Percentiles rank a stretch among this genome's conserved stretches.
Conservation (phyloP, 2,329 filamentous ascomycete genomes). For the Alternaria alternata region DNA sequence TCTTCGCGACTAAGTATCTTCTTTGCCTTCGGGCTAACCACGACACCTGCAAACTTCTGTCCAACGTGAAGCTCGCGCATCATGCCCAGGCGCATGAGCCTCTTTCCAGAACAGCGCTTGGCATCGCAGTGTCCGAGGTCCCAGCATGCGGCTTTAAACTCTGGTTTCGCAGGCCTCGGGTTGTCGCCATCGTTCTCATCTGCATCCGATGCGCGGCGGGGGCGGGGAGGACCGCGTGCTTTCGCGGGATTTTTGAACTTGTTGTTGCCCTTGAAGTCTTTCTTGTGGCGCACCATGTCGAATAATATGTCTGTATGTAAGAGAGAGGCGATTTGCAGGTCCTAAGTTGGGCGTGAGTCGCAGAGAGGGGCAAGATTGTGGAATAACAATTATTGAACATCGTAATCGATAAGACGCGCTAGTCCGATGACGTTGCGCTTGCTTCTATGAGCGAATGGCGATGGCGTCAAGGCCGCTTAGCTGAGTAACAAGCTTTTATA, state of each 20-base stretch:
- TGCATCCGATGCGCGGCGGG: constrained; percentile 34
- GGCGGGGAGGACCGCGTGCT: constrained; percentile 62
- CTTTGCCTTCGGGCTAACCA: constrained; percentile 96
- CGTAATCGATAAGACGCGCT: constrained; percentile 33
- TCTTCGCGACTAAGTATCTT: constrained; percentile 84
- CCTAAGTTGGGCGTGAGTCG: constrained; percentile 6
- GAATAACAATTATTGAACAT: constrained; percentile 18
- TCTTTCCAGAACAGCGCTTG: constrained; percentile 94
- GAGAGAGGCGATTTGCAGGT: background rate
- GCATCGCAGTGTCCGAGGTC: constrained; percentile 97
- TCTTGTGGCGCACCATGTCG: constrained; percentile 93
- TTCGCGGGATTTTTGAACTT: constrained; percentile 68
- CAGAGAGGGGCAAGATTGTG: constrained; percentile 27
- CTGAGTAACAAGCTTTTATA: background rate
- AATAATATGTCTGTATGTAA: background rate
- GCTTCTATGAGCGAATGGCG: background rate
- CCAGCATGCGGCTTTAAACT: constrained; percentile 97
- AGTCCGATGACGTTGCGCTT: constrained; percentile 22
- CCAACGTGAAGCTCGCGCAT: constrained; percentile 94
- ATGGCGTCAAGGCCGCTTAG: background rate
- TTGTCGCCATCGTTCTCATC: constrained; percentile 35
- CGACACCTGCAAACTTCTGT: constrained; percentile 88
- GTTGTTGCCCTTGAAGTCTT: constrained; percentile 80
- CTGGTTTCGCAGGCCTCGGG: constrained; percentile 52
- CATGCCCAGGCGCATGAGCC: constrained; percentile 87